Evolutionary conservation across 805 yeast genomes (phyloP), one percentile per base, ranked within the genome.

Genomic region (Yarrowia sp.): DNA sequence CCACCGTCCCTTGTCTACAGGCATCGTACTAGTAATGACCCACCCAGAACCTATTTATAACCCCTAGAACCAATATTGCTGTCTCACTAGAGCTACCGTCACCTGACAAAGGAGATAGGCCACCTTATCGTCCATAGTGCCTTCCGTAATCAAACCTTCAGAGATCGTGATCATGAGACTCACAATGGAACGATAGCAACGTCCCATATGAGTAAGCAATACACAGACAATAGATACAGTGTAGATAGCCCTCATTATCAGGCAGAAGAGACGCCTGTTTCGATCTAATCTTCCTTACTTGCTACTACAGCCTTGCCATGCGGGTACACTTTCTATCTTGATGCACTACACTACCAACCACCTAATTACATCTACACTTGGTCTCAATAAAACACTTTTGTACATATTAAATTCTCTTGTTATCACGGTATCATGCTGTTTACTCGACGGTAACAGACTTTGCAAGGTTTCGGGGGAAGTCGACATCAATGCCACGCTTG

Each of bases 381-480:
- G 9, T 17, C 15, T 12, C 15, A 15, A 43, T 19, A 33, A n/a
- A 58, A 33, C 39, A 58, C 64, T 58, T 58, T 58, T 58, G 64
- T 58, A 58, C 64, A 58, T 58, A 58, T 58, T 58, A 58, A 53
- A 58, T 58, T 46, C 64, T 42, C 64, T 58, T 58, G 64, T 58
- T 58, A 58, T 58, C 64, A 58, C 64, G 64, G 64, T 58, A 58
- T 58, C 64, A 58, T 58, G 64, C 64, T 61, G 66, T 49, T 77
- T 82, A 93, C 82, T 92, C 98, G 71, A 95, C 99, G 58, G 99
- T 95, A 68, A 95, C 99, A 64, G 97, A 89, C 83, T 95, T 95
- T 71, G 99, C 99, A 81, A 95, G 85, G 83, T 95, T 95, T 81
- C 99, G 87, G 72, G 99, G 99, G 87, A 94, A 94, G 79, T 95